Percentiles rank a stretch among this genome's conserved stretches.
Conservation (phyloP, 2,329 filamentous ascomycete species). For the Aspergillus flavus region DNA sequence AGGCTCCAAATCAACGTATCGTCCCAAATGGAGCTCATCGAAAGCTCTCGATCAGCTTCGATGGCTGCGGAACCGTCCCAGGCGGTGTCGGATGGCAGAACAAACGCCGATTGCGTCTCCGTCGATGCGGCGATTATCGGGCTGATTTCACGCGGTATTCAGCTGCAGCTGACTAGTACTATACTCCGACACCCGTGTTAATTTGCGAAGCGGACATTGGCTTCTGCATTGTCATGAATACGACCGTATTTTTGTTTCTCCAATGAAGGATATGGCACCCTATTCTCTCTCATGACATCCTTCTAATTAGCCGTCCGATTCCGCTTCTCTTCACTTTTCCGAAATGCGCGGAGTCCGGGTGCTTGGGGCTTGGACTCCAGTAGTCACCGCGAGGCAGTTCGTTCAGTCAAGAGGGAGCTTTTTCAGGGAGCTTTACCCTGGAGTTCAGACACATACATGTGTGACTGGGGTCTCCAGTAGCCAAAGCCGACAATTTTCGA, state of each 20-base stretch:
- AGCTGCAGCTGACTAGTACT: conserved; percentile 3
- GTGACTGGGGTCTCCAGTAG: conserved; percentile 13
- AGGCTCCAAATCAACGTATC: background rate
- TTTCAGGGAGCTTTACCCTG: conserved; percentile 22
- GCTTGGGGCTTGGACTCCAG: conserved; percentile 39
- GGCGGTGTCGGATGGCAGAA: conserved; percentile 34
- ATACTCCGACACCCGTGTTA: conserved; percentile 2
- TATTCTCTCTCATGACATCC: conserved; percentile 27
- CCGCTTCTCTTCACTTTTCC: conserved; percentile 25
- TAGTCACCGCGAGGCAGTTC: conserved; percentile 30
- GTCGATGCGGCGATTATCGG: conserved; percentile 17
- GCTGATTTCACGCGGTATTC: conserved; percentile 12
- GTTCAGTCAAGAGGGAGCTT: conserved; percentile 22
- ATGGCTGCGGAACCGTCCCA: conserved; percentile 20
- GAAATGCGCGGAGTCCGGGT: conserved; percentile 48
- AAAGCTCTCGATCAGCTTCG: conserved; percentile 38
- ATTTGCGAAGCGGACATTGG: conserved; percentile 8
- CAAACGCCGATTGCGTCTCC: conserved; percentile 22
- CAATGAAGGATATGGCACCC: conserved; percentile 38
- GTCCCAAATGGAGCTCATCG: conserved; percentile 15
- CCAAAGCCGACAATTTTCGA: conserved; percentile 28
- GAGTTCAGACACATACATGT: conserved; percentile 5
- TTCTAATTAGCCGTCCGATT: conserved; percentile 27
- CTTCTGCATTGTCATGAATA: conserved; percentile 22
- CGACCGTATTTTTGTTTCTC: conserved; percentile 10